Evolutionary conservation across 768 basidiomycete species (phyloP), one percentile per base, ranked within the genome.

Genomic region (Hygrophoropsis aurantiaca): DNA sequence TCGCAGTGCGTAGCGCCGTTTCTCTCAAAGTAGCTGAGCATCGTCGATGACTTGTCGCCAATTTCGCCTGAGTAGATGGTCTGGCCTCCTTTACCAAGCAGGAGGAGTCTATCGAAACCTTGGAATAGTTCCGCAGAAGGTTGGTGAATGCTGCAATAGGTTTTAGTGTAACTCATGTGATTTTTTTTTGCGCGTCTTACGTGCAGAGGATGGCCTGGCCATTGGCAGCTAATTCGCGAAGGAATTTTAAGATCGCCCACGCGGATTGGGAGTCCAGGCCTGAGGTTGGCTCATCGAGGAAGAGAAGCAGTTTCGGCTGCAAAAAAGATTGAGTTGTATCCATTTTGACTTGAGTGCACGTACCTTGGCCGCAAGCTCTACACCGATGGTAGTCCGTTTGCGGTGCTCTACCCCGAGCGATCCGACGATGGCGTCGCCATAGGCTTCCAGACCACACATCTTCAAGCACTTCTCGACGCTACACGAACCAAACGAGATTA

Each of bases 21-120:
- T 13, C 74, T 73, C 19, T 81, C 80, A 60, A 94, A 91, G 70
- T 95, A 95, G 4, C 82, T 74, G 21, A 79, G 81, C 40, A 94
- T 70, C 27, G 82, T 71, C 2, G 69, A 58, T 3, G 89, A 87
- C 52, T 90, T 86, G 35, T 73, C 62, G 37, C 91, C 93, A 41
- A 94, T 90, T 51, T 89, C 86, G 35, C 92, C 93, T 59, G 90
- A 94, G 74, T 94, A 95, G n/a, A 94, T 89, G 0, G 91, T 93
- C 62, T 90, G 84, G 6, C 93, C 93, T 2, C 93, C 93, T 13
- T 74, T 72, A 57, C 92, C 83, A 13, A 86, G 70, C 9, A 87
- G 70, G 21, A 88, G 62, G 37, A 86, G 67, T 32, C 82, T 77
- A 54, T 87, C 93, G 55, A 97, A 94, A 57, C 83, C 84, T 64